A percentile compares a stretch with the other conserved stretches of the same genome.
These are phyloP conservation scores for Plasmodium malariae DNA, from an alignment of 169 alveolate genomes.

Conservation along the genomic window DNA sequence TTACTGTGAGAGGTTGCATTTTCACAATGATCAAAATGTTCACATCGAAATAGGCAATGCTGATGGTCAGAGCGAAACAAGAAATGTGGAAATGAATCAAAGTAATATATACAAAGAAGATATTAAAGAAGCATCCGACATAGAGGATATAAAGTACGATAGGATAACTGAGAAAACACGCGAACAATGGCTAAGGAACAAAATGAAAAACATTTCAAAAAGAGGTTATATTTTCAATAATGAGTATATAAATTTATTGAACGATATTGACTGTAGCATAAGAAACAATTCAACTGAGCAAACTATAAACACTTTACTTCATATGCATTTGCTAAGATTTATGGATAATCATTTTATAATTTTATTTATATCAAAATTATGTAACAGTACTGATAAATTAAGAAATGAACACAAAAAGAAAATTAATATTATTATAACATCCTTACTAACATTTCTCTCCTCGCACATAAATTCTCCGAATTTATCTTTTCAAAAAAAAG, in stretches of 20 bases:
- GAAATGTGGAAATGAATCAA: not conserved
- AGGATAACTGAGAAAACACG: not conserved
- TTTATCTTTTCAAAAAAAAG: not conserved
- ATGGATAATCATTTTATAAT: slow-evolving; percentile 60
- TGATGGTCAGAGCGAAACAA: not conserved
- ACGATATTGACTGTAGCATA: slow-evolving; percentile 50
- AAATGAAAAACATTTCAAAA: slow-evolving; percentile 41
- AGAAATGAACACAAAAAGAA: slow-evolving; percentile 70
- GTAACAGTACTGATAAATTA: slow-evolving; percentile 62
- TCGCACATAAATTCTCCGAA: slow-evolving; percentile 26
- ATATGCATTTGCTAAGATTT: slow-evolving; percentile 55
- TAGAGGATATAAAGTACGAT: not conserved
- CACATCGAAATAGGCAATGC: not conserved
- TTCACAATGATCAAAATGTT: slow-evolving; percentile 21
- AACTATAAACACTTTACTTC: slow-evolving; percentile 36
- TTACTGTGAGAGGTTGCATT: slow-evolving; percentile 34
- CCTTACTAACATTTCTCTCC: slow-evolving; percentile 32
- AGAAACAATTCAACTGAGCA: slow-evolving; percentile 57
- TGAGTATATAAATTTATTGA: slow-evolving; percentile 63
- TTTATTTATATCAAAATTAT: slow-evolving; percentile 41
- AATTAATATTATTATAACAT: slow-evolving; percentile 31
- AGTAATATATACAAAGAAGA: not conserved
- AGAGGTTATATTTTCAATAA: slow-evolving; percentile 47
- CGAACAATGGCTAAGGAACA: slow-evolving; percentile 12
- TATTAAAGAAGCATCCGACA: not conserved